Evolutionary conservation across 192 early-diverging fungal genomes (phyloP), one percentile per base, ranked within the genome.

Genomic region (Dimargaris xerosporica): DNA sequence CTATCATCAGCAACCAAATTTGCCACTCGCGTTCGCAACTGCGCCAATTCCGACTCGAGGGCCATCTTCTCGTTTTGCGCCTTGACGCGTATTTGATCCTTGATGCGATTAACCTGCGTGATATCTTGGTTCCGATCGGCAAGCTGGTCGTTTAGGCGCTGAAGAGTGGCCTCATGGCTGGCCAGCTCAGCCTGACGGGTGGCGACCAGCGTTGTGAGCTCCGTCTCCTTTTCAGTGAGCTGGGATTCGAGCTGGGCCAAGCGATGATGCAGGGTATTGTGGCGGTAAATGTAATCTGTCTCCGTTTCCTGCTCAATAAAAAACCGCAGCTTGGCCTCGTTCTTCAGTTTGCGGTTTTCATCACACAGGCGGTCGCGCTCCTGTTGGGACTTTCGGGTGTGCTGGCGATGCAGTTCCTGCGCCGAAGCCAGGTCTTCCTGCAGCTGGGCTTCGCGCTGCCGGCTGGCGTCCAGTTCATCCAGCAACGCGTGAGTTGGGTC

Each of bases 291-390:
- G 15, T 39, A 39, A 19, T 59, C 34, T 28, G 56, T 42, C 31
- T 59, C 56, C 2, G 56, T 59, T 59, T 59, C 56, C 56, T 59
- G 56, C 16, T 15, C 23, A 13, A 59, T 15, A 11, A 59, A 39
- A 3, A 19, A 34, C 1, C 16, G 41, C 15, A 59, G 16, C 56
- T 23, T 28, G 23, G 39, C 19, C 23, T 59, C 56, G 56, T 59
- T 29, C 31, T 34, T 28, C 23, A 17, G 6, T 10, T 42, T 11
- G 41, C 56, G 56, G 56, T 39, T 41, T 41, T 59, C 56, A 17
- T 59, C 56, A 13, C 29, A 19, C 16, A 29, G 31, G 15, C 31
- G 10, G 7, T 19, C 9, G 17, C 16, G 28, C 19, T 59, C 56
- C 34, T 16, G 15, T 31, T 41, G 56, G 17, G 19, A 16, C 56